A percentile compares a stretch with the other conserved stretches of the same genome.
Evolutionary conservation across 768 basidiomycete genomes (phyloP).

Genomic region (Boletus pseudo-olivaceus): DNA sequence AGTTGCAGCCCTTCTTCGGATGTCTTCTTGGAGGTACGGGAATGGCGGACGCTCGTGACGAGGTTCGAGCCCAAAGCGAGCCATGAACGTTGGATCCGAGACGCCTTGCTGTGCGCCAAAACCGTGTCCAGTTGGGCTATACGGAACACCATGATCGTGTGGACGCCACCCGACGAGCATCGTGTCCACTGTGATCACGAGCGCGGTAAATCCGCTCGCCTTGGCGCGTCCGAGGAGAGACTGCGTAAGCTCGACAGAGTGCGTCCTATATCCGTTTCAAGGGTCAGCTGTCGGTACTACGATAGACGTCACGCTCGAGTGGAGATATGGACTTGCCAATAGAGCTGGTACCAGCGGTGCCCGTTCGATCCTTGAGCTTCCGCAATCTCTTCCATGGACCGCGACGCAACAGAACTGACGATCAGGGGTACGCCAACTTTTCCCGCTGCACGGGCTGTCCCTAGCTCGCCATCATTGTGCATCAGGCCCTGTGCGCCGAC

Average conservation of each 20-base stretch:
- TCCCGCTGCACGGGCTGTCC: constrained; percentile 41
- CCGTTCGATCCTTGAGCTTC: constrained; percentile 40
- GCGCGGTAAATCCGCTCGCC: constrained; percentile 37
- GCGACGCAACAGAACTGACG: constrained; percentile 32
- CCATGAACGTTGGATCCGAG: constrained; percentile 49
- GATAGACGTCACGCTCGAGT: background rate
- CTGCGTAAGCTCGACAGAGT: constrained; percentile 34
- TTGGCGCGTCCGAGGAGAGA: constrained; percentile 44
- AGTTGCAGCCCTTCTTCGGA: constrained; percentile 20
- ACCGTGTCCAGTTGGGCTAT: constrained; percentile 36
- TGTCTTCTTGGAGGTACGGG: constrained; percentile 33
- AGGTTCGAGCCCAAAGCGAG: constrained; percentile 26
- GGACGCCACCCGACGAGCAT: constrained; percentile 44
- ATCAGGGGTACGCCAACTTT: constrained; percentile 43
- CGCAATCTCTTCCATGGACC: constrained; percentile 49
- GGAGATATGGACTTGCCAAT: constrained; percentile 30
- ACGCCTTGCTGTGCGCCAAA: constrained; percentile 39
- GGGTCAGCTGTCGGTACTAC: background rate
- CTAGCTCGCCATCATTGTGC: constrained; percentile 42
- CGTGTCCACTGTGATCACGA: constrained; percentile 46
- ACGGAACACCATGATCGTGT: constrained; percentile 38
- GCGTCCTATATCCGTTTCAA: constrained; percentile 31
- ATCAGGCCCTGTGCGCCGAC: constrained; percentile 56
- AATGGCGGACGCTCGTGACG: constrained; percentile 31
- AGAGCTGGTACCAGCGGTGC: constrained; percentile 49